Base-by-base conservation (phyloP, 208 protist species). In the Wallacemonas collosoma region DNA sequence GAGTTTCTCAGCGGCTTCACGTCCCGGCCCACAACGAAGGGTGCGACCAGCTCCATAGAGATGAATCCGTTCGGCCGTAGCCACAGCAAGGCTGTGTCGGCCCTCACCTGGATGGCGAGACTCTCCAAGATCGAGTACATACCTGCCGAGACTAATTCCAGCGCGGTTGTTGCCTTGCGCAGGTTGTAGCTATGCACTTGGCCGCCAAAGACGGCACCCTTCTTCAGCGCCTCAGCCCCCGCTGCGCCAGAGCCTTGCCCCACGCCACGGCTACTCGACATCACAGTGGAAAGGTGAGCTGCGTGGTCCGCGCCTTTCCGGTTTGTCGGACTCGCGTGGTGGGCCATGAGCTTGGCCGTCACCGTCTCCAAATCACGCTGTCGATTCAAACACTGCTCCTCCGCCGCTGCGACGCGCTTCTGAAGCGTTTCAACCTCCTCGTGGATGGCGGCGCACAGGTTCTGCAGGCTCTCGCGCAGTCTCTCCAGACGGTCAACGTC, bases 21-120 rank as follows among this genome's bases (percentile, higher is more conserved):
- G 40, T 95, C 88, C 2, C 87, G 82, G 4, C 89, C 88, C 9
- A 97, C 89, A 1, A 95, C 89, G 82, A 97, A 97, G 14, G 92
- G 92, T 15, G 90, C 89, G 15, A 97, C 82, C 9, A 97, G 87
- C 73, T 95, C 92, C 3, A 80, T 79, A 5, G 89, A 90, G 3
- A 93, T 78, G 38, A 86, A 77, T 12, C 83, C 89, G 40, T 83
- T 86, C 12, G 88, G 88, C 8, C 83, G 80, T 44, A 97, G 55
- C 90, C 92, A 97, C 67, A 97, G 71, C 56, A 97, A 62, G 39
- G 89, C 89, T 15, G 86, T 87, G 17, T 85, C 81, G 7, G 84
- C 83, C 35, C 92, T 67, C 15, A 85, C 81, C 63, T 90, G 86
- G 64, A 95, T 86, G n/a, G 92, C 90, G 0, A 91, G 45, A 48